A percentile compares a stretch with the other conserved stretches of the same genome.
Conservation (phyloP, 805 yeast species). For the Saccharomycopsis fibuligera region DNA sequence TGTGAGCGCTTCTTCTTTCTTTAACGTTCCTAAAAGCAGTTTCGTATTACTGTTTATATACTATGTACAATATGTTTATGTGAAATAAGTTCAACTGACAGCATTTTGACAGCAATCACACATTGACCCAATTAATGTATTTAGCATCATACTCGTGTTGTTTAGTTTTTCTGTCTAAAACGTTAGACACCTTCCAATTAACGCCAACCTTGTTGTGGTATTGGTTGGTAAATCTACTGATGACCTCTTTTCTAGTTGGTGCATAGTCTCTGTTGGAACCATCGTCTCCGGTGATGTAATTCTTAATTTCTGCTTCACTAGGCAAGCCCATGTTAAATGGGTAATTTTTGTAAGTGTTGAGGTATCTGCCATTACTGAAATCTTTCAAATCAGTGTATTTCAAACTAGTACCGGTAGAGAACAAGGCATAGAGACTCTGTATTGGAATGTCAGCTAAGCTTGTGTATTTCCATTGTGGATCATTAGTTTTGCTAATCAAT, state of each 20-base stretch:
- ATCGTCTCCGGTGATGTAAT: constrained; percentile 64
- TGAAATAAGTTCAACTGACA: background rate
- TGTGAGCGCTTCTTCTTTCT: no score
- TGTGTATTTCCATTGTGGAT: constrained; percentile 46
- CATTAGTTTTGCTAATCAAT: constrained; percentile 51
- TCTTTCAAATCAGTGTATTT: constrained; percentile 15
- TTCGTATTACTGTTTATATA: no score
- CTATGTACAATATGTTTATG: no score
- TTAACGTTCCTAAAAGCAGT: no score
- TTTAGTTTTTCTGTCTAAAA: constrained; percentile 36
- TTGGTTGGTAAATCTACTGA: constrained; percentile 50
- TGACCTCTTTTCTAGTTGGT: constrained; percentile 61
- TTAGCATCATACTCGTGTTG: constrained; percentile 18
- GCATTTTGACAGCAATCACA: background rate
- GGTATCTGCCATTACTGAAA: constrained; percentile 10
- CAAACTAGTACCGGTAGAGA: constrained; percentile 2
- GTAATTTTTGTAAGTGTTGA: constrained; percentile 27
- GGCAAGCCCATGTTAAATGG: constrained; percentile 81
- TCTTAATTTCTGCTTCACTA: constrained; percentile 53
- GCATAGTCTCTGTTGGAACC: constrained; percentile 59
- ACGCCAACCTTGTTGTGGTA: constrained; percentile 55
- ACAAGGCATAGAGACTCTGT: constrained; percentile 30
- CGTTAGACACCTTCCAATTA: constrained; percentile 48
- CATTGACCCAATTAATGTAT: constrained; percentile 19
- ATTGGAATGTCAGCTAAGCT: constrained; percentile 29